phyloP scores from a whole-genome alignment of 2,329 filamentous ascomycete genomes.

The Paradendryphiella salina region DNA sequence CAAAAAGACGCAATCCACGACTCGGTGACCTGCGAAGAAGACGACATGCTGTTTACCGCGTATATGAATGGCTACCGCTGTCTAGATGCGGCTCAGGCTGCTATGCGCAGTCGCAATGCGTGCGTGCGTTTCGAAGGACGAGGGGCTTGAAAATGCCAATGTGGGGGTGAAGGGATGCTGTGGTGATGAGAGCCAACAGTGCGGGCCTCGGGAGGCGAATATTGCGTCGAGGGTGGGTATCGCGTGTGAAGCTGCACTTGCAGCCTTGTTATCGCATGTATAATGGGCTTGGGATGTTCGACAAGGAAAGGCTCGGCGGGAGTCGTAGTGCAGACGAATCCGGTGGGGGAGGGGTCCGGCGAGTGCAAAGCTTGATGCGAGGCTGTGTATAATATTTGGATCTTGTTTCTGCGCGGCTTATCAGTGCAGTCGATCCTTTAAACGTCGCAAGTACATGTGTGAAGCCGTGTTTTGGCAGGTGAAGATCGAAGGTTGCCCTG shows the following conservation, averaged over 20 bases:
- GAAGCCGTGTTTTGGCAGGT: conserved; percentile 19
- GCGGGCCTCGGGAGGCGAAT: background rate
- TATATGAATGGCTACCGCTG: conserved; percentile 16
- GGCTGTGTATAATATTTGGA: background rate
- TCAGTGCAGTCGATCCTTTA: conserved; percentile 5
- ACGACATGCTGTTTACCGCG: conserved; percentile 53
- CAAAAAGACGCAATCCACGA: conserved; percentile 99
- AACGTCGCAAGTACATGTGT: conserved; percentile 8
- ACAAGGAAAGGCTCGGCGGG: conserved; percentile 11
- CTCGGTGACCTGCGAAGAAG: conserved; percentile 66
- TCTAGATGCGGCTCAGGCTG: conserved; percentile 21
- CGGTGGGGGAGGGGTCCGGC: conserved; percentile 22
- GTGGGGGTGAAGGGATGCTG: conserved; percentile 27
- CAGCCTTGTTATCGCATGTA: conserved; percentile 27
- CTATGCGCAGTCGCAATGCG: conserved; percentile 26
- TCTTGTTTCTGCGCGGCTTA: background rate
- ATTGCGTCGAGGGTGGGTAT: background rate
- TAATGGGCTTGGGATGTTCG: conserved; percentile 9
- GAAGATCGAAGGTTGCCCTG: conserved; percentile 20
- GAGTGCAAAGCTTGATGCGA: conserved; percentile 13
- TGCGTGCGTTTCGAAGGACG: conserved; percentile 21
- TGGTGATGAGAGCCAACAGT: conserved; percentile 6
- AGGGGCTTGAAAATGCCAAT: conserved; percentile 37
- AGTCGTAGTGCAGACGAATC: conserved; percentile 16
- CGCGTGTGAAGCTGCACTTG: conserved; percentile 19